A percentile compares a stretch with the other conserved stretches of the same genome.
phyloP scores from a whole-genome alignment of 177 flowering plant species.

The Telopea speciosissima region DNA sequence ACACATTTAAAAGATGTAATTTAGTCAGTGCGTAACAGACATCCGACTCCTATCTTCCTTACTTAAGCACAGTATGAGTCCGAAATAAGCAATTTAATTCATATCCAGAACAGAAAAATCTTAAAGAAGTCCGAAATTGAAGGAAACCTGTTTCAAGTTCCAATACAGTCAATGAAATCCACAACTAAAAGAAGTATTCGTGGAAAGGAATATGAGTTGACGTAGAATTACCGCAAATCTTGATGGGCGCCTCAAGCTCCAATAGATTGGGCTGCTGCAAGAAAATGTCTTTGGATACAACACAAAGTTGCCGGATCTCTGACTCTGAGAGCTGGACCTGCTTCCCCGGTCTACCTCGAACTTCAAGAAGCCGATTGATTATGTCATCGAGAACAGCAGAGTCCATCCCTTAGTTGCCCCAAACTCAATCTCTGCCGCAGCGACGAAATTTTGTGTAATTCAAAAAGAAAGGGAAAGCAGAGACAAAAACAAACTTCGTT shows the following conservation, averaged over 20 bases:
- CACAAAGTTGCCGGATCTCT: conserved; percentile 53
- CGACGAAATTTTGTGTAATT: background rate
- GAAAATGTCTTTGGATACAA: conserved; percentile 42
- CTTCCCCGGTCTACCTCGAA: conserved; percentile 43
- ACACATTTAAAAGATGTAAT: background rate
- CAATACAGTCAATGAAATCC: conserved; percentile 2
- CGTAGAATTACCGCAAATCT: conserved; percentile 45
- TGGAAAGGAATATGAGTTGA: background rate
- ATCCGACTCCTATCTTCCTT: background rate
- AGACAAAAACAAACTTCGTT: background rate
- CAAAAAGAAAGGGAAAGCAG: background rate
- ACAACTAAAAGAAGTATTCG: background rate
- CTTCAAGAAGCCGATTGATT: conserved; percentile 41
- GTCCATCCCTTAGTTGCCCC: conserved; percentile 24
- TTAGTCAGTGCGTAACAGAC: background rate
- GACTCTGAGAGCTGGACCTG: conserved; percentile 48
- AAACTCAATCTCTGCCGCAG: background rate
- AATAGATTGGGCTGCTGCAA: conserved; percentile 53
- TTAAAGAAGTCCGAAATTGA: background rate
- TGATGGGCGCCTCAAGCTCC: conserved; percentile 58
- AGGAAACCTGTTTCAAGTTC: background rate
- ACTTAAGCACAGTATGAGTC: no score
- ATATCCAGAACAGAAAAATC: background rate
- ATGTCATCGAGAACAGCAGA: conserved; percentile 31
- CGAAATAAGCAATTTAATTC: background rate